Evolutionary conservation across 768 basidiomycete species (phyloP).

Genomic region (Hericium erinaceus): DNA sequence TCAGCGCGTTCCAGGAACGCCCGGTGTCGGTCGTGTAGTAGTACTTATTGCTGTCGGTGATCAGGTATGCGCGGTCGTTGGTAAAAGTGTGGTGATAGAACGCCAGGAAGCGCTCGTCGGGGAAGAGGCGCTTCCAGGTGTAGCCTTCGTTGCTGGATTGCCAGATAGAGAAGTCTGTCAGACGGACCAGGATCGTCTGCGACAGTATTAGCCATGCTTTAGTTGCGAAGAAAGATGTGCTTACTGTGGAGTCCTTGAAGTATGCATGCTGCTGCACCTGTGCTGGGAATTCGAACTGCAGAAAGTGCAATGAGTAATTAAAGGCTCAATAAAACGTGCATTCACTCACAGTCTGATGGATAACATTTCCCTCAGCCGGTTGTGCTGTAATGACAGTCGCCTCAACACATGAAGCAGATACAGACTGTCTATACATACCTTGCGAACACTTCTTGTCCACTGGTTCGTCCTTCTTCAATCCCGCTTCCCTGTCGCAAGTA

Average conservation of each 20-base stretch:
- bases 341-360: slow-evolving; percentile 62
- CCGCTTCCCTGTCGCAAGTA: slow-evolving; percentile 56
- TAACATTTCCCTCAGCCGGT: slow-evolving; percentile 69
- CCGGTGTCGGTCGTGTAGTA: slow-evolving; percentile 85
- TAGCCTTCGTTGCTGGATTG: slow-evolving; percentile 95
- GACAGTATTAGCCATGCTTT: neutral
- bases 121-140: slow-evolving; percentile 66
- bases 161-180: slow-evolving; percentile 74
- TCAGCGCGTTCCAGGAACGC: slow-evolving; percentile 48
- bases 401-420: neutral
- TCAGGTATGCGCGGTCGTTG: slow-evolving; percentile 79
- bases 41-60: slow-evolving; percentile 56
- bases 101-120: slow-evolving; percentile 58
- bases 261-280: slow-evolving; percentile 71
- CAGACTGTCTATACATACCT: slow-evolving; percentile 31
- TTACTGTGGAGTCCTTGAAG: slow-evolving; percentile 70
- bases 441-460: slow-evolving; percentile 70
- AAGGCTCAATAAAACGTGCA: neutral
- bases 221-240: slow-evolving; percentile 7
- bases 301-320: neutral
- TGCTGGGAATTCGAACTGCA: slow-evolving; percentile 58
- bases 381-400: slow-evolving; percentile 40
- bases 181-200: slow-evolving; percentile 76
- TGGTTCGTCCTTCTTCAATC: slow-evolving; percentile 57
- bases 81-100: slow-evolving; percentile 83